phyloP scores from a whole-genome alignment of 257 asterid species.

The Vinca minor region DNA sequence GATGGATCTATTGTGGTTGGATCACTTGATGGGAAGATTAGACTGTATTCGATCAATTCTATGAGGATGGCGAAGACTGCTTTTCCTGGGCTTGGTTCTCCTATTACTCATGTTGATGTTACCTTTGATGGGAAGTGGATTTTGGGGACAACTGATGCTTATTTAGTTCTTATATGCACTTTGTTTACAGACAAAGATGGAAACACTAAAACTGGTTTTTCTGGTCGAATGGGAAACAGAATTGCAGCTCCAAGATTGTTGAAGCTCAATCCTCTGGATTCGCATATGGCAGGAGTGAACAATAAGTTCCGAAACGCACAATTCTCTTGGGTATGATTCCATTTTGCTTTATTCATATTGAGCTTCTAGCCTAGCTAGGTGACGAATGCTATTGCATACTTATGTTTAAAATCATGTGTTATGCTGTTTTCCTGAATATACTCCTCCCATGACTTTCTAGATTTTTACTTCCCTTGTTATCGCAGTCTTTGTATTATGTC shows the following conservation, averaged over 20 bases:
- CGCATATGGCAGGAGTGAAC: slow-evolving; percentile 79
- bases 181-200: slow-evolving; percentile 83
- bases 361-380: background rate
- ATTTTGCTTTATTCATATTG: slow-evolving; percentile 10
- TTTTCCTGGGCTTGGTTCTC: slow-evolving; percentile 92
- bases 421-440: background rate
- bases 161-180: slow-evolving; percentile 74
- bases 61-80: slow-evolving; percentile 99
- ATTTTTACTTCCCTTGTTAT: background rate
- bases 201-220: slow-evolving; percentile 64
- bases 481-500: background rate
- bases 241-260: slow-evolving; percentile 82
- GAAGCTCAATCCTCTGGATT: slow-evolving; percentile 73
- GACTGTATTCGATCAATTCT: slow-evolving; percentile 74
- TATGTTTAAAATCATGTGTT: background rate
- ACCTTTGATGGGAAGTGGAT: slow-evolving; percentile 97
- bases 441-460: background rate
- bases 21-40: slow-evolving; percentile 90
- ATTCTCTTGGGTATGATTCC: slow-evolving; percentile 87
- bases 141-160: slow-evolving; percentile 83
- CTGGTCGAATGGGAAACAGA: slow-evolving; percentile 88
- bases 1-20: slow-evolving; percentile 97
- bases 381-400: background rate
- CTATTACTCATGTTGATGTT: slow-evolving; percentile 91
- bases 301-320: slow-evolving; percentile 78